Evolutionary conservation across 2,329 filamentous ascomycete species (phyloP), one percentile per base, ranked within the genome.

Genomic region (Camillea tinctor): DNA sequence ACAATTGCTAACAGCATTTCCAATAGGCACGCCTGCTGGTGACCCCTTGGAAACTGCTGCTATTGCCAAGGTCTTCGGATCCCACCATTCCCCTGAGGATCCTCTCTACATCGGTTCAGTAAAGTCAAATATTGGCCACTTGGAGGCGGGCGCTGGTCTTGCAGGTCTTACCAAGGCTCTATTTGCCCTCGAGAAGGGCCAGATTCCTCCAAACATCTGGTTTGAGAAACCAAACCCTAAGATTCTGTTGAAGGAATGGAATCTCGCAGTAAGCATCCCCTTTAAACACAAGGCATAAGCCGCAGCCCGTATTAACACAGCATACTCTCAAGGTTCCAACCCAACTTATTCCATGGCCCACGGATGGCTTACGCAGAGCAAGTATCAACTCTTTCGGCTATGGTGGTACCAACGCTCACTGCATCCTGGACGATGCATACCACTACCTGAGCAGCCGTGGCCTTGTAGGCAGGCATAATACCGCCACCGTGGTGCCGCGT

Each of bases 11-110:
- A 15, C 71, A 13, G 75, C 4, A 13, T 26, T 26, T 19, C 21
- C 21, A 23, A 21, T 74, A 9, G 75, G 76, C 5, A 80, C 78
- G 6, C 64, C 66, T 9, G 72, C 72, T 2, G 79, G 78, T 11
- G 78, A 80, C 58, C 74, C 77, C 0, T 61, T 72, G n/a, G 79
- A 81, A 61, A 74, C 75, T 11, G 60, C 65, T 6, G 77, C 76
- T 2, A 72, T 80, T 23, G 66, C 67, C 0, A 59, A 64, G 5
- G 69, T 72, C 2, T 75, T 76, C 23, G 64, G 63, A 23, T 61
- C 63, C 50, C 54, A 65, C n/a, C 58, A 69, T n/a, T 59, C 62
- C 2, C 49, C 58, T 9, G 55, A 66, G 1, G 58, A 62, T 11
- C 69, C 66, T 11, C 56, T 73, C 6, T 65, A 61, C 48, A 60